Conservation (phyloP, 768 basidiomycete genomes). For the Agrocybe pediades region DNA sequence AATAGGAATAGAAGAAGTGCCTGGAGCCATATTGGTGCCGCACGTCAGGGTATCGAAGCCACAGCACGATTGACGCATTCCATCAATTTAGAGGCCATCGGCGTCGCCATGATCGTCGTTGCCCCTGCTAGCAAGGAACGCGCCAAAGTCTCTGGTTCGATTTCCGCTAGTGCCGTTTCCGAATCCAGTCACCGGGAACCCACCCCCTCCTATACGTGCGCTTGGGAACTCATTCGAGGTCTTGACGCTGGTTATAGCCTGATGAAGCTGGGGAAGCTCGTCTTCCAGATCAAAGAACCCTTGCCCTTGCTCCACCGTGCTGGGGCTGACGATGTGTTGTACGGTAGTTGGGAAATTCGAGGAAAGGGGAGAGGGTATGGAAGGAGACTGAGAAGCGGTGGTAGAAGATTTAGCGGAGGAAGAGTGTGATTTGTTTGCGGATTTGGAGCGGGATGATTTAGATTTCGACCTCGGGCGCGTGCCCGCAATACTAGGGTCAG, state of each 20-base stretch:
- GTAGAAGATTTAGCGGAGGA: constrained; percentile 31
- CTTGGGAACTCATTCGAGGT: constrained; percentile 11
- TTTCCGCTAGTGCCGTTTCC: constrained; percentile 6
- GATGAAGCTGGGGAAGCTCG: constrained; percentile 10
- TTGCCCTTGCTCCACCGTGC: constrained; percentile 30
- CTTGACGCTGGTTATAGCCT: constrained; percentile 2
- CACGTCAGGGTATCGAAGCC: neutral
- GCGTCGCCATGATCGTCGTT: constrained; percentile 14
- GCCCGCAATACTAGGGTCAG: neutral
- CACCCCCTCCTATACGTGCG: constrained; percentile 14
- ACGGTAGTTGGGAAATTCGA: constrained; percentile 28
- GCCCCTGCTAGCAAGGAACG: constrained; percentile 21
- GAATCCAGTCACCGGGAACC: constrained; percentile 19
- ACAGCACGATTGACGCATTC: neutral
- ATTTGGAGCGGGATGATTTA: constrained; percentile 28
- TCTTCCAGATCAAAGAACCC: constrained; percentile 39
- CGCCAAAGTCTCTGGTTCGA: constrained; percentile 17
- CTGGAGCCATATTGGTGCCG: neutral
- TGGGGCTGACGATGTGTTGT: constrained; percentile 25
- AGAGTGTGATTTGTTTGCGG: constrained; percentile 15
- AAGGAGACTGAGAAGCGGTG: constrained; percentile 46
- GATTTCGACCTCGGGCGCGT: constrained; percentile 26
- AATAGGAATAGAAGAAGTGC: neutral
- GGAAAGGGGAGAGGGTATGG: constrained; percentile 42
- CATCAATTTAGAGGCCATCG: neutral